Base-by-base conservation (phyloP, 495 filamentous ascomycete genomes). In the Hypoxylon subgilvum region DNA sequence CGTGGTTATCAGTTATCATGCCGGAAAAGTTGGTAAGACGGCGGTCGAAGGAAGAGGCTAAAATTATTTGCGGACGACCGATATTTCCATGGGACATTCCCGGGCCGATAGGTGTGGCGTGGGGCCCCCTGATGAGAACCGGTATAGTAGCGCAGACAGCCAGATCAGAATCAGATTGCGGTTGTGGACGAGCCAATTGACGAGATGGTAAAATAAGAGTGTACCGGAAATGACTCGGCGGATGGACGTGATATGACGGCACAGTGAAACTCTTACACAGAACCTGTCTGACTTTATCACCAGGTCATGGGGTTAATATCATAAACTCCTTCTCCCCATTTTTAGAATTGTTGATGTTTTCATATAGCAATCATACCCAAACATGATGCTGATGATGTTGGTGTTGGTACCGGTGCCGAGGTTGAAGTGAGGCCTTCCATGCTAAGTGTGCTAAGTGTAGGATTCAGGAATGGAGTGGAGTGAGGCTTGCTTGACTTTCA, bases 21-120 rank as follows among this genome's bases (percentile, higher is more conserved):
- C 41, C n/a, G 42, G 43, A 34, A 42, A 25, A 16, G 22, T 10
- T 38, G 41, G 50, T 58, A 52, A 54, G 58, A 42, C n/a, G n/a
- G n/a, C n/a, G 60, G 38, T 48, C 47, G 53, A 58, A 41, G 14
- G 19, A 16, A 34, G 22, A 45, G 31, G 43, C 47, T 36, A 50
- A 38, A 50, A 22, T 5, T 46, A 28, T 43, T 48, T 43, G 48
- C 53, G 60, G 60, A 54, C 16, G 48, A 47, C 60, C 47, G 53
- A 63, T 57, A 57, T 40, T 39, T 51, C 49, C 48, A 58, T 53
- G 38, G 49, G 54, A 55, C 38, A 32, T 40, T 50, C 25, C 13
- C 61, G 61, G 61, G 4, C 61, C 61, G 61, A 64, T 64, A 64
- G 27, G 43, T 54, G 27, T 27, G n/a, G 34, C 13, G 34, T 38